Evolutionary conservation across 2,329 filamentous ascomycete genomes (phyloP).

Genomic region (Seiridium unicorne): DNA sequence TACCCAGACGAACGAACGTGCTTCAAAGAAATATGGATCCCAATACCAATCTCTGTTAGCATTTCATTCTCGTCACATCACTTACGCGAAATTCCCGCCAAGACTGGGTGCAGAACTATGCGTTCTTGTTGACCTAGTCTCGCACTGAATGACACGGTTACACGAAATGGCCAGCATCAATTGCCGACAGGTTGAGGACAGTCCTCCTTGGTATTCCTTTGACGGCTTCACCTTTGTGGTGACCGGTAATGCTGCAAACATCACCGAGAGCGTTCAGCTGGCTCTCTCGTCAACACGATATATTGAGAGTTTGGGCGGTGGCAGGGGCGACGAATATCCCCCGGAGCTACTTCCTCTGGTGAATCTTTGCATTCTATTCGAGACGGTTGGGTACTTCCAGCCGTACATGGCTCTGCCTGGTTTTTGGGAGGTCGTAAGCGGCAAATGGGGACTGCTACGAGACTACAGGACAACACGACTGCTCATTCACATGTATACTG

Average conservation of each 20-base stretch:
- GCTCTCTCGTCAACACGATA: background rate
- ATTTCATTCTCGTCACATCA: too few species aligned
- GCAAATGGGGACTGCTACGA: background rate
- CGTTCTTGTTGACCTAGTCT: too few species aligned
- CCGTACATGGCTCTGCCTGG: background rate
- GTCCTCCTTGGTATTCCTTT: background rate
- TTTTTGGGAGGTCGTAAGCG: background rate
- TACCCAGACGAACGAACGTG: too few species aligned
- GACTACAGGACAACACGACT: background rate
- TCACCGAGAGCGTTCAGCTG: background rate
- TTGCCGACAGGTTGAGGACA: background rate
- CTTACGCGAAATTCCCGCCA: too few species aligned
- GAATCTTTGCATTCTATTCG: background rate
- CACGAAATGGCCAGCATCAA: too few species aligned
- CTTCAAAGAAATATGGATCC: too few species aligned
- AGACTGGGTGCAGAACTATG: too few species aligned
- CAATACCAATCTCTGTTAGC: too few species aligned
- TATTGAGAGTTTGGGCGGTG: background rate
- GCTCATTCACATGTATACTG: background rate
- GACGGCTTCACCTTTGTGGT: background rate
- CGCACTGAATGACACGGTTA: too few species aligned
- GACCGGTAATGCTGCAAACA: background rate
- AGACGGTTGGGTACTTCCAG: background rate
- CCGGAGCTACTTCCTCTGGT: background rate
- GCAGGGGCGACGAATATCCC: background rate